Conservation (phyloP, 345 rosid species). For the Orychophragmus violaceus region DNA sequence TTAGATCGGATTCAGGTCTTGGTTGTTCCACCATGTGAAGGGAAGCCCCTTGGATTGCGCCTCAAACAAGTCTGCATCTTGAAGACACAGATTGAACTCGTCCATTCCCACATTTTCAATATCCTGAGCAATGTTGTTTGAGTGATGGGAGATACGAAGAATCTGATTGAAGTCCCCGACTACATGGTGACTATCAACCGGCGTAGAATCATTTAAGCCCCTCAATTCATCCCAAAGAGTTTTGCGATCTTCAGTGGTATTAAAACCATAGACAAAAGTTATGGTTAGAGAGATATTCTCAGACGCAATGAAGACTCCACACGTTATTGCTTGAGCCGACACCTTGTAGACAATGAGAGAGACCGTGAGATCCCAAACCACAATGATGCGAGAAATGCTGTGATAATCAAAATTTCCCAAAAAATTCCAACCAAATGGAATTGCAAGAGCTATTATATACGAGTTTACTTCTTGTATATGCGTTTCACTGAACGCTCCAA, state of each 20-base stretch:
- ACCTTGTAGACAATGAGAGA: neutral
- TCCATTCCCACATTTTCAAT: neutral
- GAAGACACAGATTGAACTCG: neutral
- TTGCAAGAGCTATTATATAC: rapidly evolving
- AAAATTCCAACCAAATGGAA: neutral
- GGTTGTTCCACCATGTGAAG: neutral
- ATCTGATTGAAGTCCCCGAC: neutral
- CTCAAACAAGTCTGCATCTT: neutral
- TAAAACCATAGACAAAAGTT: neutral
- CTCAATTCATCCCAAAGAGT: neutral
- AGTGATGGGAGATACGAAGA: neutral
- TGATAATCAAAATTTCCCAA: neutral
- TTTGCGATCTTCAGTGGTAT: rapidly evolving
- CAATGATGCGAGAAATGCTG: neutral
- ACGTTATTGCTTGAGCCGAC: neutral
- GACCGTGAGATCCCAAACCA: neutral
- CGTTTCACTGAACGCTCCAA: neutral
- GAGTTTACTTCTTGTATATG: neutral
- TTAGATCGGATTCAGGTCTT: neutral
- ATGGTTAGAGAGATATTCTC: neutral
- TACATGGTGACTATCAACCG: rapidly evolving
- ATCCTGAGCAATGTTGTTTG: rapidly evolving
- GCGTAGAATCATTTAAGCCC: neutral
- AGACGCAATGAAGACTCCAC: neutral
- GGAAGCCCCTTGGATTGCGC: neutral